A percentile compares a stretch with the other conserved stretches of the same genome.
These are phyloP conservation scores for Aspergillus sp. DNA, from an alignment of 2,329 filamentous ascomycete genomes.

Conservation along the genomic window DNA sequence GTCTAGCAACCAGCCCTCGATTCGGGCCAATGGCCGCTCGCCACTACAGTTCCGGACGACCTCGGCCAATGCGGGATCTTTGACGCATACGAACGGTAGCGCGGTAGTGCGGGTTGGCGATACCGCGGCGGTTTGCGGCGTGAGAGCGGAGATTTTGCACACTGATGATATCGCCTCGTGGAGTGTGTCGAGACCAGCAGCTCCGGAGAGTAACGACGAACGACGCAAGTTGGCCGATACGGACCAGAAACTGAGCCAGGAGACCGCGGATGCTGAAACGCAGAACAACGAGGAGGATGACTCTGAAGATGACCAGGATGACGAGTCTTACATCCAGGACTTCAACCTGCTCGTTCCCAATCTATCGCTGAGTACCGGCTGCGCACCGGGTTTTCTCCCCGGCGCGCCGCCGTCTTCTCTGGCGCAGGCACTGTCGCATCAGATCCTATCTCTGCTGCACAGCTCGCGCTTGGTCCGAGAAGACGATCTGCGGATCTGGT, in stretches of 20 bases:
- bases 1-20: constrained; percentile 46
- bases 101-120: constrained; percentile 82
- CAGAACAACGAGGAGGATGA: constrained; percentile 35
- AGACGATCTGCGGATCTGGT: constrained; percentile 66
- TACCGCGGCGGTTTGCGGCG: constrained; percentile 89
- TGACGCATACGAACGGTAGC: constrained; percentile 85
- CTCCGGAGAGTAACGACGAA: constrained; percentile 31
- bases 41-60: constrained; percentile 63
- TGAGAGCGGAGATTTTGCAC: constrained; percentile 76
- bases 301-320: constrained; percentile 42
- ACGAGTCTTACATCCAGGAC: constrained; percentile 42
- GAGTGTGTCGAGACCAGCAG: constrained; percentile 29
- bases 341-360: constrained; percentile 81
- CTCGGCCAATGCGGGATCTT: constrained; percentile 72
- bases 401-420: constrained; percentile 72
- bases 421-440: constrained; percentile 78
- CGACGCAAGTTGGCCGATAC: constrained; percentile 21
- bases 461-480: constrained; percentile 60
- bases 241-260: constrained; percentile 10
- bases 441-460: constrained; percentile 70
- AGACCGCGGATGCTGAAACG: constrained; percentile 27
- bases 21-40: constrained; percentile 74
- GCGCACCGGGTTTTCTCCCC: constrained; percentile 75
- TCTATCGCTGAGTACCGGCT: constrained; percentile 84
- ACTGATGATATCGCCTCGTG: constrained; percentile 62